Evolutionary conservation across 192 early-diverging fungal species (phyloP).

Genomic region (Mortierella hygrophila): DNA sequence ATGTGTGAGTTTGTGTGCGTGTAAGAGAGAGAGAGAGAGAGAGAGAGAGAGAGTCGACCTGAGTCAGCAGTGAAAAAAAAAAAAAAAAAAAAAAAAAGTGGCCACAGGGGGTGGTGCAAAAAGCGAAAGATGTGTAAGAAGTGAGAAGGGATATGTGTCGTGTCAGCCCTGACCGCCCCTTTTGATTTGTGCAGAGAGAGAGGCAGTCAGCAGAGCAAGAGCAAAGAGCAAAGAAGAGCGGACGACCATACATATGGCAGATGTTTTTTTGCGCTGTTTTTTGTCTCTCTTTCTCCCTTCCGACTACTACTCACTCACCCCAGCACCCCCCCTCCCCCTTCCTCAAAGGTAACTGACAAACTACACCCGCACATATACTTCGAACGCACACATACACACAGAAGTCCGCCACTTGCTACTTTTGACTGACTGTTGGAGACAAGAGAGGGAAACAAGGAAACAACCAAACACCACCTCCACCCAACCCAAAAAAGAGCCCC

Average conservation of each 20-base stretch:
- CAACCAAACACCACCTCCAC: neutral
- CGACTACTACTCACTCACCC: slow-evolving; percentile 8
- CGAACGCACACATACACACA: neutral
- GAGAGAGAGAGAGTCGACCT: neutral
- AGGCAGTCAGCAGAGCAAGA: neutral
- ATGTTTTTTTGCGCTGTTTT: slow-evolving; percentile 23
- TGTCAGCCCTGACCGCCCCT: neutral
- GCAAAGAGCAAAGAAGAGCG: neutral
- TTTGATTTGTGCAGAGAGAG: neutral
- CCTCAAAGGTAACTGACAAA: neutral
- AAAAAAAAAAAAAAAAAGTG: neutral
- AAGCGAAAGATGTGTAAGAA: neutral
- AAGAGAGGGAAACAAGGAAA: neutral
- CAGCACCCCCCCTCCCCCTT: neutral
- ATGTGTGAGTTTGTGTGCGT: neutral
- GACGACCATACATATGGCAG: neutral
- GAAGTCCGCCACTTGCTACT: neutral
- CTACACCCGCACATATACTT: neutral
- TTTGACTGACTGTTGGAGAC: neutral
- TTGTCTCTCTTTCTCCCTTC: slow-evolving; percentile 7
- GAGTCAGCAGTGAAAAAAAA: neutral
- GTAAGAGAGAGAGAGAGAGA: neutral
- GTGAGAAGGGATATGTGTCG: neutral
- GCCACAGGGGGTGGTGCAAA: neutral
- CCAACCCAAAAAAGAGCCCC: neutral